Evolutionary conservation across 1,284 basidiomycete species (phyloP).

Genomic region (Butyriboletus appendiculatus): DNA sequence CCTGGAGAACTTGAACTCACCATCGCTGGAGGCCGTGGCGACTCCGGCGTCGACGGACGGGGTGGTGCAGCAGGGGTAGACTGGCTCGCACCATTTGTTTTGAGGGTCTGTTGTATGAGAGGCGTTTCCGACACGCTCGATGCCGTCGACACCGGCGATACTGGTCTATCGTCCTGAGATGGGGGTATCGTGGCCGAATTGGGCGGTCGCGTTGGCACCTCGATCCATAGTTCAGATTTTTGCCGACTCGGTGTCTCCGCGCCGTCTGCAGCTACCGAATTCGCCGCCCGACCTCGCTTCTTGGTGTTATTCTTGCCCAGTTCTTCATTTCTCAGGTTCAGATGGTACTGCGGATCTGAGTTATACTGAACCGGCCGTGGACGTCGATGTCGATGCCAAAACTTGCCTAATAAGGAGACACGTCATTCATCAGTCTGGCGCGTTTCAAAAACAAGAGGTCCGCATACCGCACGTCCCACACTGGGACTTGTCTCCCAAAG

Average conservation of each 20-base stretch:
- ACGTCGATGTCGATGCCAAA: constrained; percentile 79
- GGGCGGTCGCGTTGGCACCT: constrained; percentile 40
- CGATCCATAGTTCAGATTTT: constrained; percentile 45
- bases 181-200: constrained; percentile 34
- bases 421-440: constrained; percentile 6
- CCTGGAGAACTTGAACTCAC: constrained; percentile 20
- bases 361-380: constrained; percentile 80
- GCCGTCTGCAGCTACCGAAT: constrained; percentile 50
- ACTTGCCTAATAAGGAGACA: constrained; percentile 59
- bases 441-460: not conserved
- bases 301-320: constrained; percentile 48
- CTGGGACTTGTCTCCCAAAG: constrained; percentile 86
- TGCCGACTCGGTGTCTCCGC: constrained; percentile 53
- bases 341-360: constrained; percentile 68
- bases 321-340: constrained; percentile 59
- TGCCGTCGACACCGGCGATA: constrained; percentile 66
- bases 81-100: constrained; percentile 49
- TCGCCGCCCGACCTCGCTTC: constrained; percentile 54
- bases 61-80: constrained; percentile 16
- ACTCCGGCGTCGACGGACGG: constrained; percentile 31
- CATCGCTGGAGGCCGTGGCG: constrained; percentile 20
- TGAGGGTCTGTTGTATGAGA: constrained; percentile 56
- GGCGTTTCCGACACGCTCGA: constrained; percentile 73
- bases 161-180: constrained; percentile 50
- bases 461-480: constrained; percentile 88